These are phyloP conservation scores for Mycosphaerella sp. DNA, from an alignment of 2,329 filamentous ascomycete genomes.

Conservation along the genomic window DNA sequence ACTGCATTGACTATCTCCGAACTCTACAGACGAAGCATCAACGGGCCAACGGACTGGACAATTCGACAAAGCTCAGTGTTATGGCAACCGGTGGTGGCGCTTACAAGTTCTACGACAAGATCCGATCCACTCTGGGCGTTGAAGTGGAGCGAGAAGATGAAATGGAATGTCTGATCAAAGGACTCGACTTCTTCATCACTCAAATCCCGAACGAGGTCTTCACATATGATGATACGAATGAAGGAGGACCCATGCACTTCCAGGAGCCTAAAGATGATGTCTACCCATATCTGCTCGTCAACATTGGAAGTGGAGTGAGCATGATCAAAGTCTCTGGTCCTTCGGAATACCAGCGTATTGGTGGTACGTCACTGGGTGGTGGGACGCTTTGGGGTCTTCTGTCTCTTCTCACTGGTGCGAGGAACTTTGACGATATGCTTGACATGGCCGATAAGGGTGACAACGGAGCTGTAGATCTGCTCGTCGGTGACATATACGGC, in stretches of 20 bases:
- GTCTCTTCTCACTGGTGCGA: slow-evolving; percentile 83
- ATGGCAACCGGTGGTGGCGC: slow-evolving; percentile 96
- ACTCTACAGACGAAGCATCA: slow-evolving; percentile 77
- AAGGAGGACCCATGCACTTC: slow-evolving; percentile 76
- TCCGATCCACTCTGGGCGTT: slow-evolving; percentile 74
- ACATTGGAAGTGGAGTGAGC: slow-evolving; percentile 93
- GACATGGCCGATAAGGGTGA: slow-evolving; percentile 85
- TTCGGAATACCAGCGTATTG: slow-evolving; percentile 79
- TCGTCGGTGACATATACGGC: slow-evolving; percentile 97
- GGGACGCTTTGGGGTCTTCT: slow-evolving; percentile 97
- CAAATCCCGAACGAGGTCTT: slow-evolving; percentile 97
- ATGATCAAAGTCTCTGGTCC: slow-evolving; percentile 96
- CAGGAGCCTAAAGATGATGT: slow-evolving; percentile 70
- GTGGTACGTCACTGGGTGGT: slow-evolving; percentile 88
- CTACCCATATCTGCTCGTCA: slow-evolving; percentile 95
- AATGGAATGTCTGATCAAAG: slow-evolving; percentile 94
- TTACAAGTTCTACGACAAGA: slow-evolving; percentile 93
- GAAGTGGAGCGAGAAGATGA: slow-evolving; percentile 91
- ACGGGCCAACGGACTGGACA: slow-evolving; percentile 47
- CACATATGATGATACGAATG: slow-evolving; percentile 73
- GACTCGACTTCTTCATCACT: slow-evolving; percentile 97
- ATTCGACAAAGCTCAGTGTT: slow-evolving; percentile 62
- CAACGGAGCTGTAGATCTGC: slow-evolving; percentile 88
- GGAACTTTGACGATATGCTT: slow-evolving; percentile 97
- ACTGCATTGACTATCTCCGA: slow-evolving; percentile 87